Evolutionary conservation across 345 rosid genomes (phyloP).

Genomic region (Laguncularia racemosa): DNA sequence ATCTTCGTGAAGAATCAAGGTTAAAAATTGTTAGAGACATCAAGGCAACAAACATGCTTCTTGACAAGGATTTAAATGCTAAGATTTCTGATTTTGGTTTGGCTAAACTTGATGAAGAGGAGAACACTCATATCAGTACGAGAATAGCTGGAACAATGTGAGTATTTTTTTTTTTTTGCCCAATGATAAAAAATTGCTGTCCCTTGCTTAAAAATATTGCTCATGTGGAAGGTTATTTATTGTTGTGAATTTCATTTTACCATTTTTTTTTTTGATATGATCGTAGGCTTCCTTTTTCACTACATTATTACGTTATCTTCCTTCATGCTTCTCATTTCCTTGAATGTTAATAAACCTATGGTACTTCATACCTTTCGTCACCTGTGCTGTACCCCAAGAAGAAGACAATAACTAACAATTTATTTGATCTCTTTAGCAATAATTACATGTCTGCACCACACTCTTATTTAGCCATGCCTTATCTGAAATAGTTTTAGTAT

Average conservation of each 20-base stretch:
- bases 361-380: too few species aligned
- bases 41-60: constrained; percentile 65
- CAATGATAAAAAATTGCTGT: too few species aligned
- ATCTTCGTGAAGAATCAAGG: constrained; percentile 66
- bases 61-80: constrained; percentile 49
- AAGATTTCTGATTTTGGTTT: constrained; percentile 71
- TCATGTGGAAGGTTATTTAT: too few species aligned
- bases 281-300: background rate
- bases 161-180: constrained; percentile 7
- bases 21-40: constrained; percentile 69
- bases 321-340: background rate
- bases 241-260: too few species aligned
- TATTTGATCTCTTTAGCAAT: too few species aligned
- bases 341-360: too few species aligned
- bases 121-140: constrained; percentile 66
- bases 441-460: too few species aligned
- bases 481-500: too few species aligned
- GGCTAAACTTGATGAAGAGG: constrained; percentile 71
- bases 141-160: constrained; percentile 69
- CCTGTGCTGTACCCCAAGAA: too few species aligned
- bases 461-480: too few species aligned
- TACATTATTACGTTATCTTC: background rate
- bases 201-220: too few species aligned
- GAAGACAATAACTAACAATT: too few species aligned
- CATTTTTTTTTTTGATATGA: background rate